Percentiles rank a stretch among this genome's conserved stretches.
phyloP scores from a whole-genome alignment of 2,329 filamentous ascomycete species.

The Stachybotrys elegans region DNA sequence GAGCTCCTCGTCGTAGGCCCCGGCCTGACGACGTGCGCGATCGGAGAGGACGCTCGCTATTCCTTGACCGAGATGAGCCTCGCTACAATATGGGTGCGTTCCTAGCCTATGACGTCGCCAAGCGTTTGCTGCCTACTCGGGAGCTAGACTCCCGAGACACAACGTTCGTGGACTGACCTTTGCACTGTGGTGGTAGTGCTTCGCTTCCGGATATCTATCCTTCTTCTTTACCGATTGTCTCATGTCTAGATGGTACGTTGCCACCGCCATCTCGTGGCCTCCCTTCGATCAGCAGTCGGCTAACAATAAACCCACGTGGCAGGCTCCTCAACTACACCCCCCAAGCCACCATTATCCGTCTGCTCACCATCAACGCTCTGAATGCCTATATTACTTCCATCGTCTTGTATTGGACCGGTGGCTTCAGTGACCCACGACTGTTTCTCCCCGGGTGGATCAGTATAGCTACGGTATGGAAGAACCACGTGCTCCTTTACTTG shows the following conservation, averaged over 20 bases:
- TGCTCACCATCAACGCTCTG: constrained; percentile 68
- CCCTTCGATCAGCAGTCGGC: neutral
- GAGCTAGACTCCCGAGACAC: neutral
- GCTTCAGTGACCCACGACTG: constrained; percentile 63
- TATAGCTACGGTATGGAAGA: constrained; percentile 64
- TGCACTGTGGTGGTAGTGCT: constrained; percentile 48
- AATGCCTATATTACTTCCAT: constrained; percentile 72
- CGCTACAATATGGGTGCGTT: constrained; percentile 68
- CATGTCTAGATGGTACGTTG: constrained; percentile 70
- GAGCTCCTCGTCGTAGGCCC: constrained; percentile 21
- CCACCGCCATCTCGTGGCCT: constrained; percentile 1
- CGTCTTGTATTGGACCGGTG: constrained; percentile 65
- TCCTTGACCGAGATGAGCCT: constrained; percentile 62
- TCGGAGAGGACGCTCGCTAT: constrained; percentile 23
- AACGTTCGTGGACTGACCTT: neutral
- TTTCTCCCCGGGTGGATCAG: constrained; percentile 73
- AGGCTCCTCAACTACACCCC: constrained; percentile 84
- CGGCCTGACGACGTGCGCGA: constrained; percentile 7
- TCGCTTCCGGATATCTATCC: constrained; percentile 70
- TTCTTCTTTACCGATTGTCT: constrained; percentile 83
- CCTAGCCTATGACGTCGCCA: too few species aligned
- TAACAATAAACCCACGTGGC: constrained; percentile 1
- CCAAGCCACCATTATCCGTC: constrained; percentile 72
- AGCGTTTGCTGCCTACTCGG: too few species aligned
- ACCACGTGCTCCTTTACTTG: too few species aligned